Base-by-base conservation (phyloP, 148 eudicot species). In the Polygonum maritimum region DNA sequence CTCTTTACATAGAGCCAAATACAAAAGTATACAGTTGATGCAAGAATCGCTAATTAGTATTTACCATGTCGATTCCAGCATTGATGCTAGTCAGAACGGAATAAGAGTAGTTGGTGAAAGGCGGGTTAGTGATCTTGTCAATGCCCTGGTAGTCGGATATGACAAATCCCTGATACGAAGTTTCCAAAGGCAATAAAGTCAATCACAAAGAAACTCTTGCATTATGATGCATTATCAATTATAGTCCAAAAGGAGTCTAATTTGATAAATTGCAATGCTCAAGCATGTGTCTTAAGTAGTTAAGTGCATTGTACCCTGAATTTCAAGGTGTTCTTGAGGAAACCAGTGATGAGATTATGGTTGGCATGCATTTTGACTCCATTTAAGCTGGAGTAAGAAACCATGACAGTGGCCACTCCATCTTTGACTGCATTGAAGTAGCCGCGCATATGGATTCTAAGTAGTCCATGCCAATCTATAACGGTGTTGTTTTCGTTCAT, bases 21-120 rank as follows among this genome's bases (percentile, higher is more conserved):
- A 44, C 9, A 41, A 31, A 22, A 22, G 26, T 44, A 7, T 63
- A 19, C 18, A 13, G 22, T 9, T 63, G 33, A 63, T 63, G 40
- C 26, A 39, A 21, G 36, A 62, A 16, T n/a, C 71, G 10, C 1
- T 21, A 26, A 13, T 15, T 6, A 69, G 14, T 3, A 33, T 35
- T n/a, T 69, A 69, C 73, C 73, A 69, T 69, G 73, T 69, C 73
- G 39, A 69, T 69, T 8, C 73, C 73, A 38, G 73, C 73, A 69
- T 36, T 38, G 48, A 69, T 41, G 73, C 48, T 19, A 39, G 45
- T 26, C 19, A 16, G 47, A 11, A 69, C 73, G 48, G 45, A 69
- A 9, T 69, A 69, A 0, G 47, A 15, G 73, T 69, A 69, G 19
- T 69, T 69, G 44, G 73, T 41, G 48, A 36, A 41, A 41, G 73